Evolutionary conservation across 2,329 filamentous ascomycete species (phyloP).

Genomic region (Beauveria medogensis): DNA sequence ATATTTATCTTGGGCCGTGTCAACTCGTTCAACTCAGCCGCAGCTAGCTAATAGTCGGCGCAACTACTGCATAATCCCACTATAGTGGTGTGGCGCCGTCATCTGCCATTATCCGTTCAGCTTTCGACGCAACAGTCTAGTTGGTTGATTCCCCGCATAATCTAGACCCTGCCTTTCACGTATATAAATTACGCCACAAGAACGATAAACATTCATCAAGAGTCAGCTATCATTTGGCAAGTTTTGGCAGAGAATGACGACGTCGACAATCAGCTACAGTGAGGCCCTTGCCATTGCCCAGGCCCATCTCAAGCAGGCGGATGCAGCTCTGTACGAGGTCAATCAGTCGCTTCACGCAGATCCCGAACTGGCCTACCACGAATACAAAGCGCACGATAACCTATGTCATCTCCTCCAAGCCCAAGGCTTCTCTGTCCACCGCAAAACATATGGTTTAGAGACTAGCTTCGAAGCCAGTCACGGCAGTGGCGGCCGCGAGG

Average conservation of each 20-base stretch:
- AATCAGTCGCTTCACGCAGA: conserved; percentile 29
- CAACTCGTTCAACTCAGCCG: not conserved
- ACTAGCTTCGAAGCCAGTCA: conserved; percentile 42
- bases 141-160: no score
- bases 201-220: no score
- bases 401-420: conserved; percentile 36
- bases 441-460: conserved; percentile 41
- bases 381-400: conserved; percentile 42
- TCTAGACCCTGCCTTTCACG: no score
- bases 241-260: not conserved
- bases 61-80: no score
- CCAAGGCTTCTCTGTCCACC: conserved; percentile 37
- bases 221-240: no score
- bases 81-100: no score
- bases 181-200: no score
- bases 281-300: conserved; percentile 16
- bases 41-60: not conserved
- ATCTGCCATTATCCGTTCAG: no score
- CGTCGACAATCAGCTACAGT: not conserved
- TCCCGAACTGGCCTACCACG: conserved; percentile 44
- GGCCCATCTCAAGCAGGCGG: conserved; percentile 15
- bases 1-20: not conserved
- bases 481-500: conserved; percentile 32
- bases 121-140: no score
- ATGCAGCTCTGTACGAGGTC: conserved; percentile 13